Base-by-base conservation (phyloP, 495 filamentous ascomycete genomes). In the Hyaloscypha hepaticicola region DNA sequence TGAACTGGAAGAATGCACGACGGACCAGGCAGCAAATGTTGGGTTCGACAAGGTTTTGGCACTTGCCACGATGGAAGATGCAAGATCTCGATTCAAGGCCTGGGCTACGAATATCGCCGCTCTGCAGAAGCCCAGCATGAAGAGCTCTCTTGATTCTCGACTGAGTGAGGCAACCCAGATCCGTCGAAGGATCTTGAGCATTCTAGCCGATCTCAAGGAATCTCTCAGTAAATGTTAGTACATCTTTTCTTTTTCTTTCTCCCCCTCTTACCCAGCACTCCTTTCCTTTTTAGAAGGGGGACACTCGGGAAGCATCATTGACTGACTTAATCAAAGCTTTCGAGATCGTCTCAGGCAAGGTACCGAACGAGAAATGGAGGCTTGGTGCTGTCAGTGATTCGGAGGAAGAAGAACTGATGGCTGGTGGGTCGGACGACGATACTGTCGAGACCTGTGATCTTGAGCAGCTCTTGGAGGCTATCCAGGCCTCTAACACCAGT, bases 91-190 rank as follows among this genome's bases (percentile, higher is more conserved):
- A 26, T 75, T 82, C 63, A 77, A 78, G 49, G 63, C 80, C 5
- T 82, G 81, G 80, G 73, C 72, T 8, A 73, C 60, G 1, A 81
- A 79, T 69, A 78, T 81, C 53, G 79, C 76, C 0, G 79, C 79
- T 16, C 76, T 82, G 61, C 72, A 72, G 24, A 72, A 55, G 2
- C 72, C 73, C 1, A 65, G 51, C 12, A 3, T 21, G 12, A 26
- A 71, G 26, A 78, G 75, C 33, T 83, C 81, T 1, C 72, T 83
- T 1, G 78, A 81, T 33, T 78, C 75, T 61, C 73, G 78, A 3
- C 72, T 82, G 0, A 69, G 77, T 21, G 80, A 83, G 61, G 77
- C 78, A 0, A 77, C 77, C 0, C 75, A 82, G 56, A 69, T 83
- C 28, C 69, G 64, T 19, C 56, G 55, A 21, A 75, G 80, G 29